Evolutionary conservation across 768 basidiomycete species (phyloP).

Genomic region (Termitomyces sp.): DNA sequence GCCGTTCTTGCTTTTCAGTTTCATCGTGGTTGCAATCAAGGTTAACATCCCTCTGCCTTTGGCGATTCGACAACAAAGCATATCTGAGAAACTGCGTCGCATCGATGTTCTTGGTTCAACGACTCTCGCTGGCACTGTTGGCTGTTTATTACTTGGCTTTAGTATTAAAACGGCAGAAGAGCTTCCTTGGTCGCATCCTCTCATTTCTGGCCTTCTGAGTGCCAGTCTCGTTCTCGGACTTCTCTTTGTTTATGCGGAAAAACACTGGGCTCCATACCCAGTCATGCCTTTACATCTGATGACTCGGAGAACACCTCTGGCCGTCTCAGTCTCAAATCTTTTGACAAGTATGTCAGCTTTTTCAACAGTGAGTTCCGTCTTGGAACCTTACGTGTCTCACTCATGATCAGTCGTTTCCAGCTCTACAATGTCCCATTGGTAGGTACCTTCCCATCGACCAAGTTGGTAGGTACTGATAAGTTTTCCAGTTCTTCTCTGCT

Average conservation of each 20-base stretch:
- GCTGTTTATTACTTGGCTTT: conserved; percentile 69
- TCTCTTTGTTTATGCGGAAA: conserved; percentile 76
- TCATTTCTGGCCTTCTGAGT: conserved; percentile 61
- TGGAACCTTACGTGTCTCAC: conserved; percentile 15
- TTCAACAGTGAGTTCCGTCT: conserved; percentile 53
- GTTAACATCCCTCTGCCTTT: conserved; percentile 74
- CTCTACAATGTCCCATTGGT: conserved; percentile 86
- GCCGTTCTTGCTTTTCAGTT: conserved; percentile 69
- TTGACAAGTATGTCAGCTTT: conserved; percentile 73
- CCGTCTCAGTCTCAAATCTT: conserved; percentile 76
- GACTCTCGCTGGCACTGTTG: conserved; percentile 68
- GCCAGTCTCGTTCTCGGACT: conserved; percentile 47
- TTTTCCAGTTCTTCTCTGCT: conserved; percentile 75
- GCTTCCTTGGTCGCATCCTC: conserved; percentile 66
- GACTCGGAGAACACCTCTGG: conserved; percentile 71
- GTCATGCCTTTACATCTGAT: conserved; percentile 86
- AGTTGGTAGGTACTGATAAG: conserved; percentile 3
- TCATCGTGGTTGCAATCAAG: conserved; percentile 65
- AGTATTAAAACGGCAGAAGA: conserved; percentile 77
- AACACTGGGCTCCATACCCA: conserved; percentile 71
- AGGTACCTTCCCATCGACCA: conserved; percentile 16
- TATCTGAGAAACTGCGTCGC: conserved; percentile 61
- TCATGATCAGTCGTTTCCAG: conserved; percentile 23
- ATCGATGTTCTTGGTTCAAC: conserved; percentile 84
- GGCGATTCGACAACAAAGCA: conserved; percentile 51